phyloP scores from a whole-genome alignment of 345 rosid species.

The Moricandia moricandioides region DNA sequence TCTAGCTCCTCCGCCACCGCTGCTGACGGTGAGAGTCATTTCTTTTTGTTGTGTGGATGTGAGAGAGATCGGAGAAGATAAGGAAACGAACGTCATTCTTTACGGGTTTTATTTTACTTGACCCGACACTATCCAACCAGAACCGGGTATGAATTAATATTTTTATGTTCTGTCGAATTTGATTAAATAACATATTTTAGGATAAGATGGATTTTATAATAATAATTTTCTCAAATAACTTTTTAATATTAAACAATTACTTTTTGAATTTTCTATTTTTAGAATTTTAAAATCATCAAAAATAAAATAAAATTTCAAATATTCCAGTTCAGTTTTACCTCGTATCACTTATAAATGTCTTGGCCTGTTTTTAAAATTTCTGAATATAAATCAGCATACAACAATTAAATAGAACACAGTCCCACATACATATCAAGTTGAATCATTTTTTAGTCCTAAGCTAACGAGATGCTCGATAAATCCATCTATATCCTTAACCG shows the following conservation, averaged over 20 bases:
- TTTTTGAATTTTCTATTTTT: no score
- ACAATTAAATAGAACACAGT: not conserved
- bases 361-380: not conserved
- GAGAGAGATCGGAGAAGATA: slow-evolving; percentile 23
- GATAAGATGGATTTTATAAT: no score
- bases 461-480: slow-evolving; percentile 38
- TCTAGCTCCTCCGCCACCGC: slow-evolving; percentile 41
- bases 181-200: no score
- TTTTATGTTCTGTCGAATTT: no score
- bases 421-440: no score
- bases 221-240: no score
- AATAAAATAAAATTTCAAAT: no score
- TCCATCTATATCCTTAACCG: slow-evolving; percentile 44
- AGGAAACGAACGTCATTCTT: slow-evolving; percentile 3
- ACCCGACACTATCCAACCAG: slow-evolving; percentile 4
- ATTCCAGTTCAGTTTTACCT: no score
- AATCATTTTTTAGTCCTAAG: slow-evolving; percentile 3
- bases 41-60: slow-evolving; percentile 30
- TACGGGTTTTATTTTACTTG: not conserved
- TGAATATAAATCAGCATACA: not conserved
- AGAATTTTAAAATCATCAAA: no score
- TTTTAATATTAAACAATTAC: no score
- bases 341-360: no score
- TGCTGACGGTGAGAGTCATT: slow-evolving; percentile 57
- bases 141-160: no score